phyloP scores from a whole-genome alignment of 192 early-diverging fungal species.

The Umbelopsis ramanniana region DNA sequence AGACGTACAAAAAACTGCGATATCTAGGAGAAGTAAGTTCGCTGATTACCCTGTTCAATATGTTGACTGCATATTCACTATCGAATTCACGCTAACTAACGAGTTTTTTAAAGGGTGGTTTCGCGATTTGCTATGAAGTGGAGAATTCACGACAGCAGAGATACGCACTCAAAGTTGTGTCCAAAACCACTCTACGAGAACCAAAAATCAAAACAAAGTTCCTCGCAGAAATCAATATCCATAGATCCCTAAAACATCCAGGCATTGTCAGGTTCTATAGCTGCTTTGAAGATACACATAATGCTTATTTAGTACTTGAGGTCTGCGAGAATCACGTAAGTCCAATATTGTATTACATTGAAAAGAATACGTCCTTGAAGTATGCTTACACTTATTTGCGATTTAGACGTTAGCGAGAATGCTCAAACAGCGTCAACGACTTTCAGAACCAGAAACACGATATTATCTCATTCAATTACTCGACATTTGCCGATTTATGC shows the following conservation, averaged over 20 bases:
- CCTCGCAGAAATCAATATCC: conserved; percentile 81
- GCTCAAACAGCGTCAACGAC: conserved; percentile 71
- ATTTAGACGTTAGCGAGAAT: conserved; percentile 83
- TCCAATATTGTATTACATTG: neutral
- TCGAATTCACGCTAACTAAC: neutral
- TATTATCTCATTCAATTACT: conserved; percentile 86
- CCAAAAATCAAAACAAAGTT: conserved; percentile 48
- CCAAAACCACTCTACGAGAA: conserved; percentile 50
- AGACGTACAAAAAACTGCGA: neutral
- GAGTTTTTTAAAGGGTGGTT: neutral
- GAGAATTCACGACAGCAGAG: neutral
- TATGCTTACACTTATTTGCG: neutral
- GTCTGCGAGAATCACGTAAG: conserved; percentile 83
- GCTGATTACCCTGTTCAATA: neutral
- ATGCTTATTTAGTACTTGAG: conserved; percentile 92
- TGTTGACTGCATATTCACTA: neutral
- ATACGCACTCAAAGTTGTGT: conserved; percentile 55
- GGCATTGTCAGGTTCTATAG: conserved; percentile 81
- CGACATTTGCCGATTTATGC: conserved; percentile 81
- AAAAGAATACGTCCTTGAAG: neutral
- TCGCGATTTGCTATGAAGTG: conserved; percentile 21
- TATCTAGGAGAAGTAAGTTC: conserved; percentile 24
- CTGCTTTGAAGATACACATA: conserved; percentile 87
- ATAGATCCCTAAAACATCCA: conserved; percentile 70
- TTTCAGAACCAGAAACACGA: conserved; percentile 90